Base-by-base conservation (phyloP, 495 filamentous ascomycete genomes). In the Podospora tetraspora region DNA sequence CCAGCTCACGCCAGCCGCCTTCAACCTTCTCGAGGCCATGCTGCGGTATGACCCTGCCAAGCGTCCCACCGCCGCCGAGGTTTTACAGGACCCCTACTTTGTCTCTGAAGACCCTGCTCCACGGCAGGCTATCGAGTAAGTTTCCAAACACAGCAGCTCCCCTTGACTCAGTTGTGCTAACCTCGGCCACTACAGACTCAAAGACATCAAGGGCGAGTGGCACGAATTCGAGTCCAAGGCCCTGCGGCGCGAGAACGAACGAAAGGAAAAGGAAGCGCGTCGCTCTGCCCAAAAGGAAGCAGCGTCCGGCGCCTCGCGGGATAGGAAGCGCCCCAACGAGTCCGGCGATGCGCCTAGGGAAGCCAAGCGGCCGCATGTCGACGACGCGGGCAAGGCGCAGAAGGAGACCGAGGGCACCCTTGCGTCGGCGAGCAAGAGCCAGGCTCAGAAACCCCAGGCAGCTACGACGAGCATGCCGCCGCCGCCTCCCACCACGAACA, bases 201-300 rank as follows among this genome's bases (percentile, higher is more conserved):
- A 90, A 69, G 85, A 91, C 69, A 85, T 98, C 24, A 86, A 93
- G 74, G 96, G 96, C 57, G 96, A 99, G 71, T 99, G 96, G 96
- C 96, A 99, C 72, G 96, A 99, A 75, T 97, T 97, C 75, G 96
- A 99, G 82, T 96, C 92, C 24, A 99, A 99, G 82, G 93, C 94
- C 22, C 84, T 96, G 19, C 87, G 96, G 57, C 94, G 94, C 71
- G 94, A 96, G 76, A 93, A 91, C 72, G 94, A 97, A 76, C 88
- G 85, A 70, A 85, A 87, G 68, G 88, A 92, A 62, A 88, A 88
- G 75, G 93, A 97, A 74, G 89, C 87, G 27, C 84, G 86, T 29
- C 87, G 89, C 1, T 78, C 78, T 56, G 78, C 77, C 16, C 68
- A 76, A 32, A 70, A 88, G 79, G 72, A 83, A 78, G 79, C 87